Conservation (phyloP, 495 filamentous ascomycete genomes). For the Hyphodiscus hymeniophilus region DNA sequence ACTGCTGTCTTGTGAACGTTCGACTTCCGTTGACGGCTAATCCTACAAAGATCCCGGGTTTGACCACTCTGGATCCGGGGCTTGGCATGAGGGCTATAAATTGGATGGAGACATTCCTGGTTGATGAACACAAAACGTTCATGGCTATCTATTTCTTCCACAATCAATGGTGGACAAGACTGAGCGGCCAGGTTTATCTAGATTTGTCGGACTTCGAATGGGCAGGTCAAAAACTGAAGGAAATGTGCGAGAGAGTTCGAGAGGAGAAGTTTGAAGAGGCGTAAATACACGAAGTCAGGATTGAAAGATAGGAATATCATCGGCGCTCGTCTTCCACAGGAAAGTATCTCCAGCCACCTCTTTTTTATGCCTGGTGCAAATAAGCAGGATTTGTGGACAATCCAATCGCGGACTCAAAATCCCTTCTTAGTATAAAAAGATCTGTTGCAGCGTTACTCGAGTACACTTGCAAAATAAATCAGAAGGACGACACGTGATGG, state of each 20-base stretch:
- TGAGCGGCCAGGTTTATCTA: slow-evolving; percentile 76
- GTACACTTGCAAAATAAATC: too few relatives aligned
- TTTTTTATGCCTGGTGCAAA: too few relatives aligned
- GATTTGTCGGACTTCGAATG: slow-evolving; percentile 72
- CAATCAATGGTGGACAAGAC: slow-evolving; percentile 54
- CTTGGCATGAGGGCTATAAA: slow-evolving; percentile 27
- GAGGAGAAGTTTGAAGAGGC: slow-evolving; percentile 37
- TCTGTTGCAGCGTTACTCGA: too few relatives aligned
- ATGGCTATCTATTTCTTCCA: slow-evolving; percentile 53
- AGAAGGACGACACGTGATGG: too few relatives aligned
- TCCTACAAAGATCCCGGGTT: slow-evolving; percentile 8
- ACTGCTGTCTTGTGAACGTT: slow-evolving; percentile 57
- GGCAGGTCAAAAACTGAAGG: slow-evolving; percentile 50
- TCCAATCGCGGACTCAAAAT: too few relatives aligned
- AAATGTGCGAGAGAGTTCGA: slow-evolving; percentile 51
- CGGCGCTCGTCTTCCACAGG: not conserved
- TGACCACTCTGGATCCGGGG: slow-evolving; percentile 12
- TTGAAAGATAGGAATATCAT: not conserved
- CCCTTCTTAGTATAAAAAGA: too few relatives aligned
- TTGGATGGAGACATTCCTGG: slow-evolving; percentile 51
- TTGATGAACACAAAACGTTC: slow-evolving; percentile 60
- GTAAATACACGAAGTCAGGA: not conserved
- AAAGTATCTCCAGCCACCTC: too few relatives aligned
- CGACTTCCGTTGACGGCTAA: slow-evolving; percentile 53
- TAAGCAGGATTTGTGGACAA: too few relatives aligned